Conservation (phyloP, 2,329 filamentous ascomycete genomes). For the Neopestalotiopsis clavispora region DNA sequence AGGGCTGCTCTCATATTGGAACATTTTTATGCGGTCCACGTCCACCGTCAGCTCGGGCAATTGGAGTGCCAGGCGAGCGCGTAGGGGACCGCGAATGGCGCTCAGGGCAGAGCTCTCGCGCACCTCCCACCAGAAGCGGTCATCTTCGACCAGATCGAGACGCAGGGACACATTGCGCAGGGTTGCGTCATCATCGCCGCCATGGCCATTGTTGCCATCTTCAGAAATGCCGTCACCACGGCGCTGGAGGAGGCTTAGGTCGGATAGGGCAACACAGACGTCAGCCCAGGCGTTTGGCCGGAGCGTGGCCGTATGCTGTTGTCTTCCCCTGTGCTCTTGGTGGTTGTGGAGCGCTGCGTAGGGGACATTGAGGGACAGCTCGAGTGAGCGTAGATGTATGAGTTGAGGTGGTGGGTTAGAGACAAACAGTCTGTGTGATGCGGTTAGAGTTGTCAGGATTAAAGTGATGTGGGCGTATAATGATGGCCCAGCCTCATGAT, state of each 20-base stretch:
- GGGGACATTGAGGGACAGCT: constrained; percentile 26
- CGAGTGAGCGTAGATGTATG: constrained; percentile 22
- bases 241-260: constrained; percentile 25
- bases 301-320: background rate
- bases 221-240: no score
- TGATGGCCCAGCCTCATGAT: constrained; percentile 23
- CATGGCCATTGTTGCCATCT: no score
- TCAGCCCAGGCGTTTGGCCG: constrained; percentile 21
- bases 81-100: constrained; percentile 25
- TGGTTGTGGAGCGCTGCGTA: constrained; percentile 26
- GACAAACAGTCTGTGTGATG: constrained; percentile 24
- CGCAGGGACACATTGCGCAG: constrained; percentile 24
- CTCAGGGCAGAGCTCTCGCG: constrained; percentile 29
- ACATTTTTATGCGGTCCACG: constrained; percentile 19
- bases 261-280: constrained; percentile 26
- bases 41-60: constrained; percentile 25
- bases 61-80: constrained; percentile 23
- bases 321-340: background rate
- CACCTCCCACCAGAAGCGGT: constrained; percentile 28
- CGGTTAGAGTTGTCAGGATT: constrained; percentile 25
- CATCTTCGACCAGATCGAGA: constrained; percentile 23
- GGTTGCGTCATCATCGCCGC: background rate
- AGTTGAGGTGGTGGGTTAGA: constrained; percentile 16
- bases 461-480: constrained; percentile 26
- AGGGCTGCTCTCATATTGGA: constrained; percentile 22